Conservation (phyloP, 495 filamentous ascomycete genomes). For the Cenococcum geophilum region DNA sequence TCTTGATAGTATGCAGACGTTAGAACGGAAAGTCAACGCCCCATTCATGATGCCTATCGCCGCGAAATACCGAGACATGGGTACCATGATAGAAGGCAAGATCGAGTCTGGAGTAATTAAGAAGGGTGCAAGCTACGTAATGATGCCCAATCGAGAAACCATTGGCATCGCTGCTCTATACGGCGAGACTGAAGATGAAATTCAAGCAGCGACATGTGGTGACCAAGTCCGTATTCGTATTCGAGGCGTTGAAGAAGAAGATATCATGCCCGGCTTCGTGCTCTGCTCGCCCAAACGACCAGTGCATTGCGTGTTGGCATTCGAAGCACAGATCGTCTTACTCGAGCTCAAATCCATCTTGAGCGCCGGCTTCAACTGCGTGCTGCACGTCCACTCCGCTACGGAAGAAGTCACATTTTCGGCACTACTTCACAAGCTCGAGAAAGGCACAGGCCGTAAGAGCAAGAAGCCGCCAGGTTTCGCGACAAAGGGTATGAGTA, state of each 20-base stretch:
- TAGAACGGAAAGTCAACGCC: conserved; percentile 93
- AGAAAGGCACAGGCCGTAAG: conserved; percentile 92
- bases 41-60: conserved; percentile 99
- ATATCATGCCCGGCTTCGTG: conserved; percentile 94
- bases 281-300: conserved; percentile 86
- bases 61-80: conserved; percentile 92
- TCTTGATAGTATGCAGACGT: conserved; percentile 79
- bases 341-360: conserved; percentile 95
- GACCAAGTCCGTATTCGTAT: conserved; percentile 92
- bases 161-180: conserved; percentile 78
- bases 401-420: conserved; percentile 93
- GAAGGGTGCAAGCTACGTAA: conserved; percentile 72
- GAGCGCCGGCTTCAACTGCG: conserved; percentile 83
- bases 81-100: conserved; percentile 95
- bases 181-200: conserved; percentile 94
- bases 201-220: conserved; percentile 70
- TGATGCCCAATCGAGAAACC: conserved; percentile 91
- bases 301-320: conserved; percentile 81
- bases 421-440: conserved; percentile 82
- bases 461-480: conserved; percentile 89
- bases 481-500: conserved; percentile 83
- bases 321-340: conserved; percentile 94
- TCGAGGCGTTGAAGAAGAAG: conserved; percentile 93
- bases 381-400: conserved; percentile 82
- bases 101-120: conserved; percentile 89